Base-by-base conservation (phyloP, 768 basidiomycete genomes). In the Pulveroboletus sp. region DNA sequence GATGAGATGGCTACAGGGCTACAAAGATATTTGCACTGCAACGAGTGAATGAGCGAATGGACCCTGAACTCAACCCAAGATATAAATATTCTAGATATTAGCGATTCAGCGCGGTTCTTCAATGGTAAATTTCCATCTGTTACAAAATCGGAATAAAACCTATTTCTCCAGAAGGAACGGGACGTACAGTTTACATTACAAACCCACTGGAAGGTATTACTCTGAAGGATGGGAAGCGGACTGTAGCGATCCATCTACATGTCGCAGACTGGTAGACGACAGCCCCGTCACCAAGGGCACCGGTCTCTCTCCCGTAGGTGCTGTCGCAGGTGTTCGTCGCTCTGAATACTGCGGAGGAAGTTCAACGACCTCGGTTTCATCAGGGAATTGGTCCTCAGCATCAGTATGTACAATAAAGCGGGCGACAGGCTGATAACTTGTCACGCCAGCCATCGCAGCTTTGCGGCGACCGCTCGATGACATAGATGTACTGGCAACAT, bases 271-370 rank as follows among this genome's bases (percentile, higher is more conserved):
- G 21, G 51, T 43, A 25, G 50, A 49, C 12, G 49, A 43, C 27
- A 39, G 23, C 19, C 23, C 42, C 13, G 55, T 50, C 19, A 21
- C 33, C 7, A 46, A 53, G n/a, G 62, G 52, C 36, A 47, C 19
- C 3, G 63, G 52, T 45, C 59, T 50, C 36, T 36, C 43, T 40
- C 4, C 53, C n/a, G 46, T 14, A 24, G n/a, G 32, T 19, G 12
- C 14, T 33, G 32, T 20, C 35, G 14, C n/a, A 33, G 61, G 50
- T 39, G 60, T 62, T 17, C 75, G 75, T 31, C 77, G 70, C 51
- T 80, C 83, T 21, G 75, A 74, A 59, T 90, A 90, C 61, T 81
- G 81, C 14, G 87, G 87, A 23, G 87, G 87, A n/a, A 88, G 74
- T 66, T 90, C 87, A 6, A 88, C 74, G 19, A 86, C 67, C 6